These are phyloP conservation scores for Boletellus ananas DNA, from an alignment of 768 basidiomycete species.

Conservation along the genomic window DNA sequence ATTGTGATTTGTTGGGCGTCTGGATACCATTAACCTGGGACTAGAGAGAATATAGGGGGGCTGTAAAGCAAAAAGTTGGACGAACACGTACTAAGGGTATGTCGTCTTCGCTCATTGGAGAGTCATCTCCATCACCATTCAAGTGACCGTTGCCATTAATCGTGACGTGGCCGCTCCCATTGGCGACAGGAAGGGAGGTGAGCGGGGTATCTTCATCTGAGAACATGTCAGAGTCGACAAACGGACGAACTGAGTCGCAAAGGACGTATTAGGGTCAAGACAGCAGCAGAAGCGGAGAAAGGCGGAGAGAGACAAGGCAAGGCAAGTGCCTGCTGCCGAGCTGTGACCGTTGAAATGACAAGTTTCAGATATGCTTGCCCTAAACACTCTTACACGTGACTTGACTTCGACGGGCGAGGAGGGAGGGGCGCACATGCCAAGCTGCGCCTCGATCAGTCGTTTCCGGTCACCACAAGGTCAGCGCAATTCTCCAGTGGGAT, in stretches of 20 bases:
- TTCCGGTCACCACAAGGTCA: constrained; percentile 20
- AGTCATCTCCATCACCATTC: constrained; percentile 38
- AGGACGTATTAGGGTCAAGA: neutral
- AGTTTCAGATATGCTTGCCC: constrained; percentile 55
- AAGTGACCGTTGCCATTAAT: constrained; percentile 43
- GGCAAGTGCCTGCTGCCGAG: constrained; percentile 24
- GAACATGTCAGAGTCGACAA: constrained; percentile 41
- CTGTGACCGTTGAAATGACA: constrained; percentile 30
- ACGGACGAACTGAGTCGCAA: constrained; percentile 7
- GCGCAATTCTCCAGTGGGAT: neutral
- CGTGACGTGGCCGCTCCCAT: constrained; percentile 41
- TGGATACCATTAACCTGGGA: constrained; percentile 55
- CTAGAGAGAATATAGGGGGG: constrained; percentile 34
- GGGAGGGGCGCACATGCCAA: neutral
- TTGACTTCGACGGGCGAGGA: neutral
- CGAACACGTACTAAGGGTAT: constrained; percentile 58
- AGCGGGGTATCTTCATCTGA: constrained; percentile 61
- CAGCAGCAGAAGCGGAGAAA: constrained; percentile 19
- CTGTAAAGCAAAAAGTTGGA: neutral
- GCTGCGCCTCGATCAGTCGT: neutral
- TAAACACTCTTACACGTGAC: constrained; percentile 37
- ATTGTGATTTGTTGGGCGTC: constrained; percentile 28
- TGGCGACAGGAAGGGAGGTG: constrained; percentile 35
- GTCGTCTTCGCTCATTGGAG: constrained; percentile 66
- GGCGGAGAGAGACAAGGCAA: constrained; percentile 29